Conservation (phyloP, 768 basidiomycete genomes). For the Rhizopogon rudus region DNA sequence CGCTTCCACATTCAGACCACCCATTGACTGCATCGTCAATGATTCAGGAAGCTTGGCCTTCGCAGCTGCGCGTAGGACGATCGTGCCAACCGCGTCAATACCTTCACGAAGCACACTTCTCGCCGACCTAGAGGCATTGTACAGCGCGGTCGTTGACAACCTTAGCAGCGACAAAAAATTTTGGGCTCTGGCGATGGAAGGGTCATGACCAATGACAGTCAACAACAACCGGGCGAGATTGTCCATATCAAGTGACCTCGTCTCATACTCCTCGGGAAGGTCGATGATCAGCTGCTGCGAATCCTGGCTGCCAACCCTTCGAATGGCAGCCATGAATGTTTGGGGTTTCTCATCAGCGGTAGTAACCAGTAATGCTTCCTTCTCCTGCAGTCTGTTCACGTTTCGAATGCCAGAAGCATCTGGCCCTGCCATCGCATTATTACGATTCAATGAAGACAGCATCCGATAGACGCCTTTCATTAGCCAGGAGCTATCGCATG, state of each 20-base stretch:
- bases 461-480: slow-evolving; percentile 53
- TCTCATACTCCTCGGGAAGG: slow-evolving; percentile 54
- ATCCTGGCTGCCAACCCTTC: slow-evolving; percentile 35
- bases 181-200: slow-evolving; percentile 60
- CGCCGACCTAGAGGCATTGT: slow-evolving; percentile 47
- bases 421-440: slow-evolving; percentile 32
- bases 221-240: slow-evolving; percentile 68
- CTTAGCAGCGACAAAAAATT: slow-evolving; percentile 63
- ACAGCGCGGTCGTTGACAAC: slow-evolving; percentile 50
- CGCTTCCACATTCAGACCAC: slow-evolving; percentile 1
- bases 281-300: slow-evolving; percentile 38
- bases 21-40: slow-evolving; percentile 13
- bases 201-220: slow-evolving; percentile 76
- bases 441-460: slow-evolving; percentile 50
- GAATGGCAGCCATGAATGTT: slow-evolving; percentile 54
- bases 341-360: slow-evolving; percentile 74
- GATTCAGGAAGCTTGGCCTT: slow-evolving; percentile 40
- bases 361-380: slow-evolving; percentile 62
- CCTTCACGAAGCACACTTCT: slow-evolving; percentile 60
- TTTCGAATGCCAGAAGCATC: slow-evolving; percentile 68
- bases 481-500: slow-evolving; percentile 45
- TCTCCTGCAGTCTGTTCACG: slow-evolving; percentile 58
- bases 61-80: slow-evolving; percentile 41
- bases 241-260: slow-evolving; percentile 50
- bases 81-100: slow-evolving; percentile 57